A percentile compares a stretch with the other conserved stretches of the same genome.
These are phyloP conservation scores for Bromus sterilis DNA, from an alignment of 176 grass and related monocot species.

Conservation along the genomic window DNA sequence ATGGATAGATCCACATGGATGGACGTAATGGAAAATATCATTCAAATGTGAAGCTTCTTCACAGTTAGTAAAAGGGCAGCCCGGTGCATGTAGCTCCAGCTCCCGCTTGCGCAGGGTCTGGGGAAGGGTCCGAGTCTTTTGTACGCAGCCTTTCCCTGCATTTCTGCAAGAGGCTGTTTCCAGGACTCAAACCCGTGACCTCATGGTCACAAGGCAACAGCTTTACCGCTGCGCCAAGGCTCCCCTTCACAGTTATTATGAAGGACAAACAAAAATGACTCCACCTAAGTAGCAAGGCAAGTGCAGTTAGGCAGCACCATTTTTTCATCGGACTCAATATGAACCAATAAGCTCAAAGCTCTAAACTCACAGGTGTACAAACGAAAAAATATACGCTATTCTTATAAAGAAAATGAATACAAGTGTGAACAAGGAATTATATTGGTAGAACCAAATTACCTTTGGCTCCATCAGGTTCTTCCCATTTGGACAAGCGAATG, in stretches of 20 bases:
- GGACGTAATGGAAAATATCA: background rate
- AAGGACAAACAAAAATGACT: background rate
- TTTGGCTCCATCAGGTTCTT: constrained; percentile 95
- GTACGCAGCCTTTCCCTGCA: no score
- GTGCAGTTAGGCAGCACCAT: background rate
- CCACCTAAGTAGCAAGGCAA: background rate
- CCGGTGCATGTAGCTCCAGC: no score
- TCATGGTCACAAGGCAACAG: no score
- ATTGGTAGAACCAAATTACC: constrained; percentile 36
- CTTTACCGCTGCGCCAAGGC: no score
- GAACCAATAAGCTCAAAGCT: background rate
- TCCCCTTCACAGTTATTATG: background rate
- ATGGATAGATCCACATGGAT: background rate
- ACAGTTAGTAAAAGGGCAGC: no score
- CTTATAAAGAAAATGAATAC: background rate
- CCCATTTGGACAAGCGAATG: constrained; percentile 73
- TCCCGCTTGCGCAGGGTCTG: no score
- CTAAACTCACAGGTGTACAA: background rate
- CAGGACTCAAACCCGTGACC: no score
- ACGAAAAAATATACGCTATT: background rate
- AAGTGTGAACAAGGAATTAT: background rate
- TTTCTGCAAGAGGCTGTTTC: no score
- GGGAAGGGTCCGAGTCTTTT: no score
- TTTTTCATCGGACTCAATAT: background rate
- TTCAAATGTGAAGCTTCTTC: background rate